Percentiles rank a stretch among this genome's conserved stretches.
Conservation (phyloP, 2,329 filamentous ascomycete genomes). For the Colletotrichum phormii region DNA sequence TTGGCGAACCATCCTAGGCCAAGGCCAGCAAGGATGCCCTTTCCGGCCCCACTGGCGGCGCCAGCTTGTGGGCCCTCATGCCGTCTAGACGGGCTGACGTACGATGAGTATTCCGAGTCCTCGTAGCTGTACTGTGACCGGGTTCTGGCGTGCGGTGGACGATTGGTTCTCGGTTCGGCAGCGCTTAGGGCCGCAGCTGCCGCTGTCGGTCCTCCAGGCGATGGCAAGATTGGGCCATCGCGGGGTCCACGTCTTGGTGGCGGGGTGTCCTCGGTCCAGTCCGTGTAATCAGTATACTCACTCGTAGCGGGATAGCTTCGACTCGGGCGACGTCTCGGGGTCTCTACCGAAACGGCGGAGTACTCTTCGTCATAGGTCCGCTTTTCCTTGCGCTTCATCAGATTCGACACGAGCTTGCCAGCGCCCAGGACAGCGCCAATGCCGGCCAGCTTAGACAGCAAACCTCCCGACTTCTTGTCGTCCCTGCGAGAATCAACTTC, state of each 20-base stretch:
- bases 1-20: slow-evolving; percentile 77
- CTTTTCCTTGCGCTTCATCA: slow-evolving; percentile 65
- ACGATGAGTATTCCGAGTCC: slow-evolving; percentile 70
- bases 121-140: slow-evolving; percentile 58
- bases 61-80: slow-evolving; percentile 55
- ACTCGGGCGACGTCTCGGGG: slow-evolving; percentile 61
- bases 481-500: slow-evolving; percentile 53
- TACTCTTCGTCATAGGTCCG: slow-evolving; percentile 68
- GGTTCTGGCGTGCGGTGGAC: slow-evolving; percentile 58
- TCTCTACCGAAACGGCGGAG: slow-evolving; percentile 72
- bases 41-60: slow-evolving; percentile 61
- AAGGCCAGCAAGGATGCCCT: slow-evolving; percentile 69
- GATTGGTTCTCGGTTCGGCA: slow-evolving; percentile 57
- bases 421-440: slow-evolving; percentile 72
- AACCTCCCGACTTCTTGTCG: slow-evolving; percentile 56
- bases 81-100: slow-evolving; percentile 72
- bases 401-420: slow-evolving; percentile 69
- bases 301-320: slow-evolving; percentile 56
- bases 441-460: slow-evolving; percentile 70
- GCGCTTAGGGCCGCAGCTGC: slow-evolving; percentile 61
- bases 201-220: slow-evolving; percentile 55
- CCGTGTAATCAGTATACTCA: slow-evolving; percentile 64
- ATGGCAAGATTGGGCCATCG: slow-evolving; percentile 58
- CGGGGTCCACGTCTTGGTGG: slow-evolving; percentile 36
- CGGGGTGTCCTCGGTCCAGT: slow-evolving; percentile 45